A percentile compares a stretch with the other conserved stretches of the same genome.
phyloP scores from a whole-genome alignment of 2,329 filamentous ascomycete species.

The Onygenales sp. region DNA sequence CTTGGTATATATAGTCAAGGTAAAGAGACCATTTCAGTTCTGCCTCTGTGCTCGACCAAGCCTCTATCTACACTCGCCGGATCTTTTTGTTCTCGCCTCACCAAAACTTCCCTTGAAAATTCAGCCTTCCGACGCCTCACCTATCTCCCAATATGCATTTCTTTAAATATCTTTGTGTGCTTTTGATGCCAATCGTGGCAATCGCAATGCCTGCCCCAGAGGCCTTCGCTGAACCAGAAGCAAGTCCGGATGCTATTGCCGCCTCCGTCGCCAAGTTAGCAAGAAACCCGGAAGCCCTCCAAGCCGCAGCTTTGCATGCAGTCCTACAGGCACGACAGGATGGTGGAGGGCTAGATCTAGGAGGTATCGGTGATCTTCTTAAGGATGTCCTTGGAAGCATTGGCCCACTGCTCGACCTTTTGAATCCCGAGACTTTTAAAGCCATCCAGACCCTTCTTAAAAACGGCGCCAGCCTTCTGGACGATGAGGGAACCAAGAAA shows the following conservation, averaged over 20 bases:
- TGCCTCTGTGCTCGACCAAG: neutral
- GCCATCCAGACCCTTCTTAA: conserved; percentile 3
- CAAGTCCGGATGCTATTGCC: neutral
- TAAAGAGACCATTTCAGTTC: neutral
- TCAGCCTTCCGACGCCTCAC: too few species aligned
- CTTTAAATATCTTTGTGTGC: neutral
- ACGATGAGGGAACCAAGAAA: conserved; percentile 6
- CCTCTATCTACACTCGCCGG: neutral
- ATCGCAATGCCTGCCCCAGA: neutral
- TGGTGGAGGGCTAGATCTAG: neutral
- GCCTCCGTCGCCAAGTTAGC: neutral
- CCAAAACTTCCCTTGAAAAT: too few species aligned
- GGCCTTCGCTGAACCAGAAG: neutral
- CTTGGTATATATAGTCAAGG: too few species aligned
- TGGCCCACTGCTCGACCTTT: neutral
- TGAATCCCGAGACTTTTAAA: conserved; percentile 5
- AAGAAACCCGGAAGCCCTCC: neutral
- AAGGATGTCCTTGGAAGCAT: neutral
- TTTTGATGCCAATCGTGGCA: neutral
- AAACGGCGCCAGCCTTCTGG: neutral
- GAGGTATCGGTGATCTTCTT: neutral
- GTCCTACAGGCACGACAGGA: neutral
- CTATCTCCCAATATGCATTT: neutral
- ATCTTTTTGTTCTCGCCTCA: neutral
- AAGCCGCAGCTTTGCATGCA: neutral